phyloP scores from a whole-genome alignment of 2,329 filamentous ascomycete species.

The Canariomyces notabilis region DNA sequence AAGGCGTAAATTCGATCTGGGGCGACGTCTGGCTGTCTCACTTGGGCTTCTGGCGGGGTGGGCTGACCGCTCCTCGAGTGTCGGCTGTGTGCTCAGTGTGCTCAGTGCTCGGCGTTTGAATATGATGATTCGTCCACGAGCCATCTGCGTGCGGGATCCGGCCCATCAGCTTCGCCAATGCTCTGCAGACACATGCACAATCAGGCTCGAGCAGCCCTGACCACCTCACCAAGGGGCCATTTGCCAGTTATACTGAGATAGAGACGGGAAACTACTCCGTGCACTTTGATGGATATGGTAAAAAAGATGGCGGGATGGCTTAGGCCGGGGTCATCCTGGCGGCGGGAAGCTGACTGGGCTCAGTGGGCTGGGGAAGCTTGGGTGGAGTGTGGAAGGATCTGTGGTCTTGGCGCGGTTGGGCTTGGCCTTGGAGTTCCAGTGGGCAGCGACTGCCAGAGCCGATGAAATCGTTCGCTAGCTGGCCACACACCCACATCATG shows the following conservation, averaged over 20 bases:
- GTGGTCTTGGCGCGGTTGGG: conserved; percentile 19
- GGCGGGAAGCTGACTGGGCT: conserved; percentile 1
- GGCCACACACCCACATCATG: conserved; percentile 3
- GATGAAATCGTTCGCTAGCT: conserved; percentile 2
- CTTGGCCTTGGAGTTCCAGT: no score
- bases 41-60: conserved; percentile 13
- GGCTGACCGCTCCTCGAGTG: conserved; percentile 14
- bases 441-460: neutral
- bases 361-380: conserved; percentile 17
- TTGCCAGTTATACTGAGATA: conserved; percentile 13
- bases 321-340: conserved; percentile 12
- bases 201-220: conserved; percentile 23
- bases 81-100: neutral
- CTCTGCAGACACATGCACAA: conserved; percentile 39
- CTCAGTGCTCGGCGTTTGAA: conserved; percentile 3
- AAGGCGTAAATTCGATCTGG: conserved; percentile 14
- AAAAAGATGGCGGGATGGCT: conserved; percentile 3
- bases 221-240: conserved; percentile 14
- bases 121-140: conserved; percentile 21
- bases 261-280: no score
- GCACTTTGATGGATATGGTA: neutral
- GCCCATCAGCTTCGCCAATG: conserved; percentile 36
- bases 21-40: conserved; percentile 6
- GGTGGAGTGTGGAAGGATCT: conserved; percentile 20
- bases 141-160: conserved; percentile 18